Evolutionary conservation across 2,329 filamentous ascomycete species (phyloP).

Genomic region (Pyrenochaeta sp.): DNA sequence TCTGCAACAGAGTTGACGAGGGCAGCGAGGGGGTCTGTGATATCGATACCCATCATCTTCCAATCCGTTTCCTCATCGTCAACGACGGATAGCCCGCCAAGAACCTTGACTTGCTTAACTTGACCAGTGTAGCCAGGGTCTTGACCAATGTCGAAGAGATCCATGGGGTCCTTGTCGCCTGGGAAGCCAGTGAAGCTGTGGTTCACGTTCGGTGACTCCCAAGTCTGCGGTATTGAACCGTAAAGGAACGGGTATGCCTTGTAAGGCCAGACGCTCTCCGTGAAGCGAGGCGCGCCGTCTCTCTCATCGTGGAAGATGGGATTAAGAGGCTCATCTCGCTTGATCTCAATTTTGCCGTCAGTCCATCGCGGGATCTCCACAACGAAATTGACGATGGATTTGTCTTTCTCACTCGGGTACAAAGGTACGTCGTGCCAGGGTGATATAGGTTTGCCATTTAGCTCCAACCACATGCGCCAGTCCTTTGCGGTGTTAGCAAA

Average conservation of each 20-base stretch:
- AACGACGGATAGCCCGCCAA: slow-evolving; percentile 95
- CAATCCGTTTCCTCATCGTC: slow-evolving; percentile 99
- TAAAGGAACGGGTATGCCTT: slow-evolving; percentile 99
- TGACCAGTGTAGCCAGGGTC: slow-evolving; percentile 91
- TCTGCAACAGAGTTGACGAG: slow-evolving; percentile 98
- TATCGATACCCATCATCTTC: slow-evolving; percentile 98
- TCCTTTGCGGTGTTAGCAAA: slow-evolving; percentile 1
- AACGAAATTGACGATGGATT: slow-evolving; percentile 94
- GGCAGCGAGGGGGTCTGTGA: slow-evolving; percentile 90
- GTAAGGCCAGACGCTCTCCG: slow-evolving; percentile 99
- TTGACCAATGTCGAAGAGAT: slow-evolving; percentile 98
- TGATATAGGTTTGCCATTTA: slow-evolving; percentile 87
- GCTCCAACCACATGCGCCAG: slow-evolving; percentile 85
- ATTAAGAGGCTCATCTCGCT: slow-evolving; percentile 78
- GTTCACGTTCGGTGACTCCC: slow-evolving; percentile 74
- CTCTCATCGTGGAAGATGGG: slow-evolving; percentile 98
- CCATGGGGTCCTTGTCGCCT: slow-evolving; percentile 96
- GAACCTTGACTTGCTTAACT: slow-evolving; percentile 98
- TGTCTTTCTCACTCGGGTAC: slow-evolving; percentile 83
- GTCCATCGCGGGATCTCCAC: slow-evolving; percentile 98
- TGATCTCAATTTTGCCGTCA: slow-evolving; percentile 95
- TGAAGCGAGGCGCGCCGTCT: slow-evolving; percentile 97
- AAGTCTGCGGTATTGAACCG: slow-evolving; percentile 96
- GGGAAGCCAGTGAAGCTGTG: slow-evolving; percentile 98
- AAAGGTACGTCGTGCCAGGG: slow-evolving; percentile 97